Evolutionary conservation across 2,329 filamentous ascomycete genomes (phyloP), one percentile per base, ranked within the genome.

Genomic region (Dothideomycetes sp.): DNA sequence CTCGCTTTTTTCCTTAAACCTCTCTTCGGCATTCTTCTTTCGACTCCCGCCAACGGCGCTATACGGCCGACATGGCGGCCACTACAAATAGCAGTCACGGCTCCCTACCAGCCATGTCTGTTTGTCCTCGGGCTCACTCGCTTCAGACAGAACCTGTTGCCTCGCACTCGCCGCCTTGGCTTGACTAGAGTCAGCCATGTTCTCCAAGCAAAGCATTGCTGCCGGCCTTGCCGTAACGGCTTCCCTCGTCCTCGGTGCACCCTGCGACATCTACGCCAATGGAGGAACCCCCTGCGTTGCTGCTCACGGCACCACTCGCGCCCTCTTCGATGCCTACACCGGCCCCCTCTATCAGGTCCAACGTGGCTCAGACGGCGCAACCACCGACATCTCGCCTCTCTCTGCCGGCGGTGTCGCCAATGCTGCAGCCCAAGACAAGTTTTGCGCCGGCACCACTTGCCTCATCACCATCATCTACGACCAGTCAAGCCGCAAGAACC

Each of bases 261-360:
- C 77, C 7, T 81, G 76, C 49, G 77, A 81, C 46, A 66, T 80
- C 46, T 81, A 80, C 58, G 53, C 67, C 1, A 64, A 67, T 0
- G 76, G 73, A 1, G 67, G 67, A 36, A 78, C 74, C 1, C 73
- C 76, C n/a, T 81, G 77, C 49, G 60, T 80, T 9, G 77, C 77
- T 0, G 77, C 77, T 0, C 76, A 80, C 53, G 73, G 73, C 54
- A 80, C 75, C n/a, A 80, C 76, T 43, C 71, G 77, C 4, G 74
- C 76, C 12, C 56, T 81, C 5, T 80, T 79, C 58, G 67, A 58
- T 49, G 50, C 63, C 37, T 80, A 61, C 59, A 62, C 38, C 6
- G 71, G 73, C 4, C 36, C 70, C 0, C 69, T 80, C 1, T 80
- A 81, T 55, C 74, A 80, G 48, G 67, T 80, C 2, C 64, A 64